These are phyloP conservation scores for Arabis alpina DNA, from an alignment of 345 rosid species.

Conservation along the genomic window DNA sequence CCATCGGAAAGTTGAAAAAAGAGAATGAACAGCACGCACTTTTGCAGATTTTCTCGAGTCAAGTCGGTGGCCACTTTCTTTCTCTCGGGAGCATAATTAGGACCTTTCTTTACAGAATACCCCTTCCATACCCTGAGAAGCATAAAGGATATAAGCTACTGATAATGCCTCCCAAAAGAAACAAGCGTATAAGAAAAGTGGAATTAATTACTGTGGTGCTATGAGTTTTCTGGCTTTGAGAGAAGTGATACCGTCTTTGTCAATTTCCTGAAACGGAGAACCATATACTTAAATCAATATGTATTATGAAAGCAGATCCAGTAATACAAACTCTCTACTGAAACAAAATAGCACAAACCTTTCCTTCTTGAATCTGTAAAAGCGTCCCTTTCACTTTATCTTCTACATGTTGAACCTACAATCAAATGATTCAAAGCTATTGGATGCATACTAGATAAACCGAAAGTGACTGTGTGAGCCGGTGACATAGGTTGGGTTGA, in stretches of 20 bases:
- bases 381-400: conserved; percentile 71
- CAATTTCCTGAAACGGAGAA: conserved; percentile 56
- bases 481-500: not conserved
- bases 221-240: conserved; percentile 89
- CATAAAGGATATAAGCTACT: not conserved
- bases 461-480: not conserved
- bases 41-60: conserved; percentile 88
- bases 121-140: conserved; percentile 35
- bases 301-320: not conserved
- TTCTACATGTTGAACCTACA: conserved; percentile 75
- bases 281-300: not conserved
- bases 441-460: not conserved
- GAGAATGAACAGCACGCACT: conserved; percentile 41
- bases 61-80: conserved; percentile 80
- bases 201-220: conserved; percentile 55
- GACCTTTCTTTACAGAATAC: conserved; percentile 55
- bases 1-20: not conserved
- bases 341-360: conserved; percentile 47
- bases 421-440: not conserved
- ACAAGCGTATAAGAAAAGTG: conserved; percentile 8
- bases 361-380: conserved; percentile 55
- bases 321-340: not conserved
- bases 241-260: conserved; percentile 55
- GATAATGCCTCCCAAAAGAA: not conserved
- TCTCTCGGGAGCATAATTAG: conserved; percentile 77